Evolutionary conservation across 2,329 filamentous ascomycete genomes (phyloP), one percentile per base, ranked within the genome.

Genomic region (Colletotrichum euphorbiae): DNA sequence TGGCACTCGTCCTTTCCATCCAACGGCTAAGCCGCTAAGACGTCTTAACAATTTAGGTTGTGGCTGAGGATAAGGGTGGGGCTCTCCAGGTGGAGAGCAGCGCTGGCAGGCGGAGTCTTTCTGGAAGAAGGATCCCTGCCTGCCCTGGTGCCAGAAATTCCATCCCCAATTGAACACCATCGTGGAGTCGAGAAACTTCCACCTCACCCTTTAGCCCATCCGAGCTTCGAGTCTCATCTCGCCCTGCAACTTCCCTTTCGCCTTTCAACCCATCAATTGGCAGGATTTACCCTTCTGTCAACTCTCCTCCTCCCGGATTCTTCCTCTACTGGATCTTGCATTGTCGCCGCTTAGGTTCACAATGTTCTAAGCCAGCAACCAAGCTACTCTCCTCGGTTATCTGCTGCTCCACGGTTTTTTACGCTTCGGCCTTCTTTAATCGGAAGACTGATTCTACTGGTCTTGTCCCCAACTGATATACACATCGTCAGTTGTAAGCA

Each of bases 151-250:
- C 31, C 62, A 69, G 52, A 67, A 69, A 67, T 62, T 70, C 70
- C 68, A 58, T 62, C 31, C 43, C 61, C 52, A 70, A 62, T 72
- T 65, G 71, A 71, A 68, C 71, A 65, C 38, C 66, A 72, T 64
- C 73, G 72, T 76, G 73, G 73, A 74, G 75, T 77, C 72, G 77
- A 76, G 74, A 78, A 80, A 77, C 78, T 80, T 80, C 79, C 78
- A 80, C 79, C 75, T 81, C 77, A 80, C 76, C 78, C 75, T 80
- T 60, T 74, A 79, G 74, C 72, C 74, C 61, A 62, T 69, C 70
- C 69, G 73, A 69, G 72, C 72, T 75, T 69, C 59, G 50, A 45
- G 38, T 31, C 51, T 38, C 61, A 59, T 64, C 43, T 50, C 70
- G 72, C 70, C 67, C 70, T 69, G 69, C 72, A 70, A 71, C 73